Conservation (phyloP, 2,329 filamentous ascomycete species). For the Claviceps capensis region DNA sequence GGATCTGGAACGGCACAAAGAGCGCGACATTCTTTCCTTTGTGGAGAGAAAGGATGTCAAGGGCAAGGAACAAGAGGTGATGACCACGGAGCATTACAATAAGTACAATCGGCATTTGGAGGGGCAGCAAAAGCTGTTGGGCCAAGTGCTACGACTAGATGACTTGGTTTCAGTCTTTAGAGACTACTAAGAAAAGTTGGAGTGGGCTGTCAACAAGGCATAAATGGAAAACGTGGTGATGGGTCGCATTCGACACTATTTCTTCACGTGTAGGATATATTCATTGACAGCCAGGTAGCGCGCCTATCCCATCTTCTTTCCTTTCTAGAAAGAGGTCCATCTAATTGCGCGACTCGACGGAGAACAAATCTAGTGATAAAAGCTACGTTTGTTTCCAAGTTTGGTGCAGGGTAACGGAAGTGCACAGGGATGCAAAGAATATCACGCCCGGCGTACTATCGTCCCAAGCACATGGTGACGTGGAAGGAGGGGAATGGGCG, state of each 20-base stretch:
- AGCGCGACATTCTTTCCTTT: constrained; percentile 62
- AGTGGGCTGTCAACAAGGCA: too few relatives aligned
- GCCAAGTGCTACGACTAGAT: constrained; percentile 70
- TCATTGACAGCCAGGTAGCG: neutral
- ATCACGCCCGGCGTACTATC: too few relatives aligned
- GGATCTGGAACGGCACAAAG: constrained; percentile 57
- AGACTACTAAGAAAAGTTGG: constrained; percentile 42
- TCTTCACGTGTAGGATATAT: neutral
- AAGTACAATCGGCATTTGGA: constrained; percentile 44
- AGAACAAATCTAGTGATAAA: neutral
- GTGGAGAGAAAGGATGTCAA: constrained; percentile 76
- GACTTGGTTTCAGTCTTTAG: constrained; percentile 70
- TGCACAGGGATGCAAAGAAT: neutral
- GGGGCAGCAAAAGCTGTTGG: constrained; percentile 59
- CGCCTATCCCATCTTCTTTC: neutral
- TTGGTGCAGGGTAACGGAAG: neutral
- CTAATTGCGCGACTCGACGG: neutral
- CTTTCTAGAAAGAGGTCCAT: neutral
- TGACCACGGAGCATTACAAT: constrained; percentile 60
- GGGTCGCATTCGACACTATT: neutral
- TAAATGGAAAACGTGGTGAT: neutral
- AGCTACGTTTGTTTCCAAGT: neutral
- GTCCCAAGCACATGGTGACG: too few relatives aligned
- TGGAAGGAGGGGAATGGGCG: too few relatives aligned
- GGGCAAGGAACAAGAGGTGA: constrained; percentile 67